phyloP scores from a whole-genome alignment of 2,329 filamentous ascomycete species.

The Colletotrichum sansevieriae region DNA sequence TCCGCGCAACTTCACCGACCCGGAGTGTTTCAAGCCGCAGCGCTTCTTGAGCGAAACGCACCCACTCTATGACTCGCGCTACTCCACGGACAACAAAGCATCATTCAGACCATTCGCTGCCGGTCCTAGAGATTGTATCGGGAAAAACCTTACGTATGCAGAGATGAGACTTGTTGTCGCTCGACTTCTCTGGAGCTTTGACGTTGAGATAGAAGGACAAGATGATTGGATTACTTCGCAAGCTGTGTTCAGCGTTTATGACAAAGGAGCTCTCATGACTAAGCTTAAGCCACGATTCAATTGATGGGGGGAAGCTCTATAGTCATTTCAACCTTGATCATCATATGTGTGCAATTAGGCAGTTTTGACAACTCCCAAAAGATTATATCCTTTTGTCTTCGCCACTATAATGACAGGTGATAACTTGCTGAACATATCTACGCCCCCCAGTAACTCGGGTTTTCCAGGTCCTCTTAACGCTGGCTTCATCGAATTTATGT shows the following conservation, averaged over 20 bases:
- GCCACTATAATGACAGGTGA: too few relatives aligned
- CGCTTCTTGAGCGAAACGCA: neutral
- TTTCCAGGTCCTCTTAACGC: too few relatives aligned
- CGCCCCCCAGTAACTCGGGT: too few relatives aligned
- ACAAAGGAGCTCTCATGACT: neutral
- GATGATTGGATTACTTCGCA: neutral
- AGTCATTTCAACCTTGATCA: too few relatives aligned
- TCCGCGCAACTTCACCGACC: constrained; percentile 2
- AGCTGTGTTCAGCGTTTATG: neutral
- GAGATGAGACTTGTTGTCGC: constrained; percentile 6
- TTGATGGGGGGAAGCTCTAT: too few relatives aligned
- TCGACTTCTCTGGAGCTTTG: constrained; percentile 6
- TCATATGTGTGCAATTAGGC: too few relatives aligned
- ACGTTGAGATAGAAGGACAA: constrained; percentile 2
- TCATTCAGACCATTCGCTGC: neutral
- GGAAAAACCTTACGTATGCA: constrained; percentile 5
- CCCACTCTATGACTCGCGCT: neutral
- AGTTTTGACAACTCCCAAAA: too few relatives aligned
- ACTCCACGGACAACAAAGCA: neutral
- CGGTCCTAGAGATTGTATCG: constrained; percentile 3
- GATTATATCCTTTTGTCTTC: too few relatives aligned
- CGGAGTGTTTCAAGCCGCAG: constrained; percentile 9
- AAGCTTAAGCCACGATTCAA: neutral
- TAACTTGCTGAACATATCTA: too few relatives aligned
- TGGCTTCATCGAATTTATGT: too few relatives aligned